Evolutionary conservation across 208 protist genomes (phyloP).

Genomic region (Acanthamoeba rhysodes): DNA sequence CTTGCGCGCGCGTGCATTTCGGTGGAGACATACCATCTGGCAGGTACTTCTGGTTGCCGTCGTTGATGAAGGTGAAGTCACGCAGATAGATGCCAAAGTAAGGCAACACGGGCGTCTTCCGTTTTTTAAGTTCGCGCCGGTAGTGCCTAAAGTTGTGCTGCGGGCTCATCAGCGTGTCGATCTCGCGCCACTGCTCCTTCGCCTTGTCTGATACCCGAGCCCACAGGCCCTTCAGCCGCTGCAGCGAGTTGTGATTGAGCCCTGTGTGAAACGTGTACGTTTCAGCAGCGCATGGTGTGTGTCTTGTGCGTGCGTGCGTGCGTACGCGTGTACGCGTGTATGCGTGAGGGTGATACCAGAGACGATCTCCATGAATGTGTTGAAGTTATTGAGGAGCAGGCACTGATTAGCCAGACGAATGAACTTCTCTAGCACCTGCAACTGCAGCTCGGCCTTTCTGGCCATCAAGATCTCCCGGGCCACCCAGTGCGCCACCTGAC

Average conservation of each 20-base stretch:
- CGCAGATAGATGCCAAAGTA: conserved; percentile 71
- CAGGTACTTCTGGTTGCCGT: conserved; percentile 40
- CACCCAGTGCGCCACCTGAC: conserved; percentile 54
- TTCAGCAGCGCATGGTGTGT: too few species aligned
- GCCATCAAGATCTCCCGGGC: neutral
- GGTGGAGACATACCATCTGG: neutral
- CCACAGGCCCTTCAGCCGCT: conserved; percentile 55
- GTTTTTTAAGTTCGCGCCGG: conserved; percentile 34
- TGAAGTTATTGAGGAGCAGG: conserved; percentile 60
- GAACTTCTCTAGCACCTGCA: conserved; percentile 57
- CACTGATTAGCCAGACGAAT: conserved; percentile 13
- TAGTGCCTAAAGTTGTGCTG: conserved; percentile 52
- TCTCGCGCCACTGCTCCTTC: neutral
- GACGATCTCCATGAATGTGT: conserved; percentile 69
- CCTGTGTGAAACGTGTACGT: neutral
- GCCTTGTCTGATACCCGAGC: neutral
- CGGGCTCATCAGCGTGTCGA: conserved; percentile 54
- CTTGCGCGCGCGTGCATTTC: too few species aligned
- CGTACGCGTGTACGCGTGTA: too few species aligned
- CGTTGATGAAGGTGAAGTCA: conserved; percentile 73
- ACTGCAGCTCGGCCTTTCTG: neutral
- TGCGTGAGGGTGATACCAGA: neutral
- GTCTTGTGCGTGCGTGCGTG: neutral
- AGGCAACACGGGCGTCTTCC: conserved; percentile 49
- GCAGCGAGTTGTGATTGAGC: conserved; percentile 60